These are phyloP conservation scores for Aspergillus fijiensis DNA, from an alignment of 2,329 filamentous ascomycete species.

Conservation along the genomic window DNA sequence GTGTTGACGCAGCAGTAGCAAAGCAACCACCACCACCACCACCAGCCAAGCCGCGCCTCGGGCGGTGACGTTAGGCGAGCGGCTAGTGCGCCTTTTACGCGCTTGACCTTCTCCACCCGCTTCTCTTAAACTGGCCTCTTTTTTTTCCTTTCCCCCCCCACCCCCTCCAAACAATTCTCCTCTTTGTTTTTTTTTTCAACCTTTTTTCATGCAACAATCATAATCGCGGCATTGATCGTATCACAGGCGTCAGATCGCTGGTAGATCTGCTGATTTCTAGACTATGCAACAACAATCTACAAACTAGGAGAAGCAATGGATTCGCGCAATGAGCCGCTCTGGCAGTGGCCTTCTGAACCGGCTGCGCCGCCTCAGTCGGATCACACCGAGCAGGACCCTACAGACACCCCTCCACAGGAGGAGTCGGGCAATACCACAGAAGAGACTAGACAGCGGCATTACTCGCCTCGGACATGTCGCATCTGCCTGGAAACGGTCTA, in stretches of 20 bases:
- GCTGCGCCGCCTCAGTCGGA: slow-evolving; percentile 8
- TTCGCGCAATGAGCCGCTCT: slow-evolving; percentile 25
- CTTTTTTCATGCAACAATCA: neutral
- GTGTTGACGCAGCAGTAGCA: slow-evolving; percentile 33
- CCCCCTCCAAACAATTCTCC: neutral
- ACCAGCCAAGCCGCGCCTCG: slow-evolving; percentile 20
- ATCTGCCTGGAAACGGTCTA: slow-evolving; percentile 78
- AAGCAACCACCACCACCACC: slow-evolving; percentile 1
- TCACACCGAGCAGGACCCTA: slow-evolving; percentile 12
- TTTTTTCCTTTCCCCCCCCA: slow-evolving; percentile 10
- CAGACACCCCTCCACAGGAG: slow-evolving; percentile 14
- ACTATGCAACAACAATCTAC: slow-evolving; percentile 11
- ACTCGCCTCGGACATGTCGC: slow-evolving; percentile 74
- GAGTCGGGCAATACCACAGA: slow-evolving; percentile 18
- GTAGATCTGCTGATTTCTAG: slow-evolving; percentile 16
- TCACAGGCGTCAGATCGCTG: slow-evolving; percentile 13
- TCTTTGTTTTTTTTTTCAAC: slow-evolving; percentile 3
- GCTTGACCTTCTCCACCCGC: slow-evolving; percentile 7
- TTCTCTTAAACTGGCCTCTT: slow-evolving; percentile 15
- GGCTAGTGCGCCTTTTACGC: slow-evolving; percentile 19
- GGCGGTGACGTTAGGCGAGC: slow-evolving; percentile 27
- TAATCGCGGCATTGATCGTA: neutral
- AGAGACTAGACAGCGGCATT: slow-evolving; percentile 49
- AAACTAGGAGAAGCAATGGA: slow-evolving; percentile 16
- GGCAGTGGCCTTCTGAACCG: slow-evolving; percentile 24